Conservation (phyloP, 2,329 filamentous ascomycete genomes). For the Verticillium nonalfalfae region DNA sequence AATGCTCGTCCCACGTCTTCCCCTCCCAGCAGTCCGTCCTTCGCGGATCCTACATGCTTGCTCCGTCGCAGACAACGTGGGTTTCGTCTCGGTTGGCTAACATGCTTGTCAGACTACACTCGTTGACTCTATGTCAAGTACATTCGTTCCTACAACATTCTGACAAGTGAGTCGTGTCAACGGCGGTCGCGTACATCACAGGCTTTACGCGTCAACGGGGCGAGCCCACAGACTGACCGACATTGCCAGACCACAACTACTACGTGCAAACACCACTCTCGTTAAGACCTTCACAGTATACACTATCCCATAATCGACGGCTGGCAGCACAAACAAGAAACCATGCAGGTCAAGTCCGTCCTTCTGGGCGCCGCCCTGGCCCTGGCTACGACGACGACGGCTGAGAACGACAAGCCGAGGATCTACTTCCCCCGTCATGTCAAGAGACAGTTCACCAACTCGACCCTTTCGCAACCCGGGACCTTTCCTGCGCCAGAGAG, state of each 20-base stretch:
- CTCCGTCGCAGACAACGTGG: background rate
- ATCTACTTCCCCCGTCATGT: constrained; percentile 54
- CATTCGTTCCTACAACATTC: constrained; percentile 45
- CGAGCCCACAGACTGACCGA: background rate
- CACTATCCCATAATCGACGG: background rate
- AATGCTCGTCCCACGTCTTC: background rate
- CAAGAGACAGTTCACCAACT: constrained; percentile 42
- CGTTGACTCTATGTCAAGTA: constrained; percentile 53
- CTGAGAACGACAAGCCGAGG: constrained; percentile 37
- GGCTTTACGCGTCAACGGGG: constrained; percentile 4
- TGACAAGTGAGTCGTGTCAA: constrained; percentile 36
- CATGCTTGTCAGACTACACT: constrained; percentile 28
- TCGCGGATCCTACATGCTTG: background rate
- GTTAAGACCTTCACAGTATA: constrained; percentile 3
- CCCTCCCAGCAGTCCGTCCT: background rate
- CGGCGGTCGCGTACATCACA: background rate
- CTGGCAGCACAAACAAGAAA: constrained; percentile 16
- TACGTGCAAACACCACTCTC: constrained; percentile 7
- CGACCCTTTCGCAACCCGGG: constrained; percentile 26
- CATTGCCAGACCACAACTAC: background rate
- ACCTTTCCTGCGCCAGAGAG: constrained; percentile 17
- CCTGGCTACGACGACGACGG: constrained; percentile 36
- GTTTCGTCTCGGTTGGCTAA: background rate
- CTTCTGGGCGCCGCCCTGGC: constrained; percentile 42
- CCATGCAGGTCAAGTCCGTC: constrained; percentile 43